A percentile compares a stretch with the other conserved stretches of the same genome.
Conservation (phyloP, 2,329 filamentous ascomycete species). For the Madurella mycetomatis region DNA sequence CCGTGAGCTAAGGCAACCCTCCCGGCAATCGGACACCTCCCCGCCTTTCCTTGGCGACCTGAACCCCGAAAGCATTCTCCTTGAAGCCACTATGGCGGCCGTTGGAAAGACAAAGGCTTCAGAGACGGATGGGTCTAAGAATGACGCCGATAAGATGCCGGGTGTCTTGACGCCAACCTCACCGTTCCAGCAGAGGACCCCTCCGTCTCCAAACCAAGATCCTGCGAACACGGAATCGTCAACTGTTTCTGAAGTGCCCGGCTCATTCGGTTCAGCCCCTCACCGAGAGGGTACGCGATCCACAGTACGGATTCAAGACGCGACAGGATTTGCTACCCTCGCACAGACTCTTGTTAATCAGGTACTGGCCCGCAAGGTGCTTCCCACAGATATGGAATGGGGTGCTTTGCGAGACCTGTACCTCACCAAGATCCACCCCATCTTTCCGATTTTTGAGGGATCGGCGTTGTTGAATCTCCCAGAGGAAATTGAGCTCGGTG, state of each 20-base stretch:
- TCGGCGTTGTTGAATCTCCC: constrained; percentile 11
- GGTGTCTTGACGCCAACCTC: constrained; percentile 7
- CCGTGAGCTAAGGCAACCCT: constrained; percentile 5
- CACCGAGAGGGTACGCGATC: constrained; percentile 10
- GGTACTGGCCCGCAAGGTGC: constrained; percentile 18
- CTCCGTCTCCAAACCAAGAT: neutral
- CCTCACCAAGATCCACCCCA: constrained; percentile 23
- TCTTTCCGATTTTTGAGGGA: constrained; percentile 25
- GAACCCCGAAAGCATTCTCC: constrained; percentile 31
- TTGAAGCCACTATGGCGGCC: constrained; percentile 24
- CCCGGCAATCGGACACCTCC: constrained; percentile 26
- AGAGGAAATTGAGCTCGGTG: constrained; percentile 8
- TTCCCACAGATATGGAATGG: constrained; percentile 21
- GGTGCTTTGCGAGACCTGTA: constrained; percentile 17
- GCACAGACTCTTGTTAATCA: constrained; percentile 11
- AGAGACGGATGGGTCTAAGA: neutral
- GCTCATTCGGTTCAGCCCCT: constrained; percentile 10
- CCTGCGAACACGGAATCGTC: neutral
- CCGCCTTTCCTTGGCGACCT: constrained; percentile 35
- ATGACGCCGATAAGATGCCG: neutral
- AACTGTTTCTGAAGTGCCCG: neutral
- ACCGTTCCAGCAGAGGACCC: neutral
- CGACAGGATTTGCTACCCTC: constrained; percentile 12
- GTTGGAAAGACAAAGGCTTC: neutral
- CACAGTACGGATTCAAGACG: constrained; percentile 15